Evolutionary conservation across 306 rosid genomes (phyloP).

Genomic region (Trifolium subterraneum): DNA sequence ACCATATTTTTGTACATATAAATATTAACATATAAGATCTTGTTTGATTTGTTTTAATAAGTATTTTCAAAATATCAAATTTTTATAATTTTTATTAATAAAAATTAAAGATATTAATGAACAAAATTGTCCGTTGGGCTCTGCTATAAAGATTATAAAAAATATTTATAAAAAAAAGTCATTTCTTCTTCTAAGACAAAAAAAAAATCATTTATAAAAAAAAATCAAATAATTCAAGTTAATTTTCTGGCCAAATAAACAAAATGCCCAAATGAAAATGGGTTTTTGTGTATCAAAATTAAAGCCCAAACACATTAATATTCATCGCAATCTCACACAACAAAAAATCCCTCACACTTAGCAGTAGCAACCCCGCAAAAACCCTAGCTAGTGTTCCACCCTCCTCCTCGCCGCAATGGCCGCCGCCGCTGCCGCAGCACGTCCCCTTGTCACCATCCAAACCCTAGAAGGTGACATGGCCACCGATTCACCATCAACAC

Average conservation of each 20-base stretch:
- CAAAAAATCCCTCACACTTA: neutral
- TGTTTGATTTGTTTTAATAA: too few species aligned
- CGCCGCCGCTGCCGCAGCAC: conserved; percentile 11
- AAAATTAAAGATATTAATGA: too few species aligned
- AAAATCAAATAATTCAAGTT: neutral
- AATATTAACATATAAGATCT: too few species aligned
- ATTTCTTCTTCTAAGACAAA: too few species aligned
- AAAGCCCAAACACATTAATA: neutral
- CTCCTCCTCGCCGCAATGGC: neutral
- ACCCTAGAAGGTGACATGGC: neutral
- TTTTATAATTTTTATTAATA: too few species aligned
- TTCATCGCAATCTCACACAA: neutral
- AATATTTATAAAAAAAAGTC: too few species aligned
- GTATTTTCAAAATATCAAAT: too few species aligned
- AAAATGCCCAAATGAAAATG: neutral
- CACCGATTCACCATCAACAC: neutral
- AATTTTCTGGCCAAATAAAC: neutral
- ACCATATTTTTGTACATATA: too few species aligned
- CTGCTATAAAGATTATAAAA: too few species aligned
- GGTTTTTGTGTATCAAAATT: neutral
- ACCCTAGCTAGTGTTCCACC: conserved; percentile 1
- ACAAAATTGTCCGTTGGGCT: too few species aligned
- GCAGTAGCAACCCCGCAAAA: conserved; percentile 15
- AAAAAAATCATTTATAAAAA: too few species aligned
- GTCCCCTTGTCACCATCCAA: conserved; percentile 5